Percentiles rank a stretch among this genome's conserved stretches.
Evolutionary conservation across 139 green algal genomes (phyloP).

Genomic region (Chlorella sp.): DNA sequence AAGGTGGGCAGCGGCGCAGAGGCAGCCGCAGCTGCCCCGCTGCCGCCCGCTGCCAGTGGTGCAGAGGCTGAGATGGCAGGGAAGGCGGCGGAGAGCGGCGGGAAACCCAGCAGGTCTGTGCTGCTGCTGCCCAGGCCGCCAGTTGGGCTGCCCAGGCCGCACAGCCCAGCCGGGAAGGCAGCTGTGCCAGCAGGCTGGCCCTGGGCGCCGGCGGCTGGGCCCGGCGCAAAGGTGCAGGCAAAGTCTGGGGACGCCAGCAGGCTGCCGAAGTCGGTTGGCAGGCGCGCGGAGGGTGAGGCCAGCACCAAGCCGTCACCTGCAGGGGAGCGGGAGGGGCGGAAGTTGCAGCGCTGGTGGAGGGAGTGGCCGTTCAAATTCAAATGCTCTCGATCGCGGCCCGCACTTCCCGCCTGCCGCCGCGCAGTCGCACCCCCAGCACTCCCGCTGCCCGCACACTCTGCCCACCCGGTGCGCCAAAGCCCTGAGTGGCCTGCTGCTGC

Average conservation of each 20-base stretch:
- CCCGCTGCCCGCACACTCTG: too few species aligned
- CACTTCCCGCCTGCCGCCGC: too few species aligned
- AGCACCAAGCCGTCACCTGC: conserved; percentile 3
- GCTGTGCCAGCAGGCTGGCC: background rate
- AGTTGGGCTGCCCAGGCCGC: too few species aligned
- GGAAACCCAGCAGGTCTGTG: background rate
- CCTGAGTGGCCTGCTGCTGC: too few species aligned
- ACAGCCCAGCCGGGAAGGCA: background rate
- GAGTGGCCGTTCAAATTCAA: background rate
- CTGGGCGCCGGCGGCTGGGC: background rate
- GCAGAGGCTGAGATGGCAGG: background rate
- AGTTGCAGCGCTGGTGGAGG: background rate
- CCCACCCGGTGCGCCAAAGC: too few species aligned
- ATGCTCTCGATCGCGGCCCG: too few species aligned
- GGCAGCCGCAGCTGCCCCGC: too few species aligned
- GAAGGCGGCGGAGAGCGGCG: background rate
- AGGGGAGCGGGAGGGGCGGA: background rate
- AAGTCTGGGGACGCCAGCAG: conserved; percentile 24
- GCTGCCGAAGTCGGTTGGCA: conserved; percentile 2
- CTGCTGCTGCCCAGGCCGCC: background rate
- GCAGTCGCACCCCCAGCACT: background rate
- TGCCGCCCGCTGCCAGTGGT: too few species aligned
- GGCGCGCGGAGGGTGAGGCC: background rate
- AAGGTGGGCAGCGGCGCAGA: too few species aligned
- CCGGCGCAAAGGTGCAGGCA: conserved; percentile 10